A percentile compares a stretch with the other conserved stretches of the same genome.
Conservation (phyloP, 2,329 filamentous ascomycete genomes). For the Penicillium sclerotiorum region DNA sequence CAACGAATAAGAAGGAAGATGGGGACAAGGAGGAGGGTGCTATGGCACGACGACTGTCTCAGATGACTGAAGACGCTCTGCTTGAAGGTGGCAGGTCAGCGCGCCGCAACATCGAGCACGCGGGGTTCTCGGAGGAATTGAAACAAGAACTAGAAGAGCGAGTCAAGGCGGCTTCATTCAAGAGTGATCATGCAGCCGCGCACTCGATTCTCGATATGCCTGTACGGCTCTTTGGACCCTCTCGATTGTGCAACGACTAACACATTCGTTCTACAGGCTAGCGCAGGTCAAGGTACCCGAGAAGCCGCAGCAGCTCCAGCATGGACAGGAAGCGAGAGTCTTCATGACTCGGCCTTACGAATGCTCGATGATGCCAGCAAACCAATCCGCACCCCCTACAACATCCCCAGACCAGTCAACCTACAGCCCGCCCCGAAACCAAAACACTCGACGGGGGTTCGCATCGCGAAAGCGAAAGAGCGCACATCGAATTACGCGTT, state of each 20-base stretch:
- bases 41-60: constrained; percentile 59
- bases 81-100: constrained; percentile 58
- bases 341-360: constrained; percentile 75
- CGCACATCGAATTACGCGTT: constrained; percentile 58
- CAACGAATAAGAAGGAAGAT: constrained; percentile 13
- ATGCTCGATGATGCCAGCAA: constrained; percentile 72
- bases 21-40: constrained; percentile 52
- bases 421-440: constrained; percentile 50
- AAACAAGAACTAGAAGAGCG: constrained; percentile 61
- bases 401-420: constrained; percentile 46
- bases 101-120: constrained; percentile 60
- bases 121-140: constrained; percentile 64
- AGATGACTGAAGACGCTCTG: constrained; percentile 63
- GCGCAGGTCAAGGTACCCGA: constrained; percentile 69
- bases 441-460: constrained; percentile 48
- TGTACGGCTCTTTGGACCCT: constrained; percentile 30
- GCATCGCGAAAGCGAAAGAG: constrained; percentile 62
- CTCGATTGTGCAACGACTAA: background rate
- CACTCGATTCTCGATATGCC: constrained; percentile 59
- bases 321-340: constrained; percentile 77
- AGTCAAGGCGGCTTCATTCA: constrained; percentile 59
- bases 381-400: constrained; percentile 51
- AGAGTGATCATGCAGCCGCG: constrained; percentile 55
- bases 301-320: constrained; percentile 67
- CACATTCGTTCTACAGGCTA: constrained; percentile 38